Percentiles rank a stretch among this genome's conserved stretches.
Evolutionary conservation across 1,139 yeast species (phyloP).

Genomic region (Ogataea hybrid): DNA sequence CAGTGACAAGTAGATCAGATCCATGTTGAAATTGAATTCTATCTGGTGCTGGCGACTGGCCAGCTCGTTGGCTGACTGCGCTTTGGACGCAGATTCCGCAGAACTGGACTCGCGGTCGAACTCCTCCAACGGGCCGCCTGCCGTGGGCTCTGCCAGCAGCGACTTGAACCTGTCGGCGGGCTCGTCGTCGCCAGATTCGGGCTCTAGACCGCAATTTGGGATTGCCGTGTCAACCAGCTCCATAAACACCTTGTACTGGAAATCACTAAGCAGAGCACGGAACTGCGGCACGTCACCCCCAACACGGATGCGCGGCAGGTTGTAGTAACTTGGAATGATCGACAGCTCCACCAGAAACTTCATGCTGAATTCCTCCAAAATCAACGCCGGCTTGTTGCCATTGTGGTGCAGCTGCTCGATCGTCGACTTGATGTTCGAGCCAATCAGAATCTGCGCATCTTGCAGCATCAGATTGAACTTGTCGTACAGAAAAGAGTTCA

Average conservation of each 20-base stretch:
- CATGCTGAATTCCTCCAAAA: constrained; percentile 75
- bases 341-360: constrained; percentile 75
- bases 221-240: constrained; percentile 67
- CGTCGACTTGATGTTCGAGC: constrained; percentile 75
- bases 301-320: constrained; percentile 68
- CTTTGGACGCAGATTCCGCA: constrained; percentile 4
- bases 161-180: constrained; percentile 13
- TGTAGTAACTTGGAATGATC: constrained; percentile 72
- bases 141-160: constrained; percentile 7
- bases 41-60: constrained; percentile 52
- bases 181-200: constrained; percentile 2
- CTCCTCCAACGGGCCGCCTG: constrained; percentile 13
- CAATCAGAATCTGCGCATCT: constrained; percentile 87
- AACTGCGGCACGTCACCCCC: constrained; percentile 82
- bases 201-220: constrained; percentile 49
- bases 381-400: constrained; percentile 47
- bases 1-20: constrained; percentile 58
- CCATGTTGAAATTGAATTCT: constrained; percentile 71
- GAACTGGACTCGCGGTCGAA: constrained; percentile 14
- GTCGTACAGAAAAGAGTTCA: constrained; percentile 86
- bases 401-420: constrained; percentile 63
- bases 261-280: constrained; percentile 74
- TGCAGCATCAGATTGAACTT: constrained; percentile 72
- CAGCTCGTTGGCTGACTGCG: constrained; percentile 10
- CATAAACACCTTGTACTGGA: constrained; percentile 87